These are phyloP conservation scores for Fraxinus pennsylvanica DNA, from an alignment of 257 asterid genomes.

Conservation along the genomic window DNA sequence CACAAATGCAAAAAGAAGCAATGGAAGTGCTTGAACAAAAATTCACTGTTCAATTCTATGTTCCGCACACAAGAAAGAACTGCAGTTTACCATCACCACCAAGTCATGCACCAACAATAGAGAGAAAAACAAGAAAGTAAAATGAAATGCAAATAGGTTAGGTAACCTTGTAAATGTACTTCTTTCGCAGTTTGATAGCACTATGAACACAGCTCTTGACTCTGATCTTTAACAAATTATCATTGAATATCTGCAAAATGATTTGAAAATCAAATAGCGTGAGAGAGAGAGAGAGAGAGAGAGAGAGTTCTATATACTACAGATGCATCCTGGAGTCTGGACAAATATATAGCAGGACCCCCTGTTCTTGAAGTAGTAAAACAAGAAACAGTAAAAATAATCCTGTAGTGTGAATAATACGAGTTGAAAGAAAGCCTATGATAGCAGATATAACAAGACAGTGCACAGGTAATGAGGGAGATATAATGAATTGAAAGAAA, in stretches of 20 bases:
- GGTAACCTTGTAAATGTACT: constrained; percentile 77
- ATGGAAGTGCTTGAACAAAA: background rate
- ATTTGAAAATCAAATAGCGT: constrained; percentile 14
- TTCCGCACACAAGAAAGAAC: background rate
- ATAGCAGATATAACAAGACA: constrained; percentile 4
- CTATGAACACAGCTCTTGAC: constrained; percentile 83
- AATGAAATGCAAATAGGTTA: constrained; percentile 19
- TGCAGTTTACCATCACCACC: constrained; percentile 4
- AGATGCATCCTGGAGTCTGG: constrained; percentile 2
- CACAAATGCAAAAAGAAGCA: background rate
- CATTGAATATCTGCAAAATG: constrained; percentile 80
- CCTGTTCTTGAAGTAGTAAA: constrained; percentile 20
- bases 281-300: constrained; percentile 3
- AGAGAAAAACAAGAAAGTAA: constrained; percentile 1
- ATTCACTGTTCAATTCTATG: constrained; percentile 9
- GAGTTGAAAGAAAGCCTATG: background rate
- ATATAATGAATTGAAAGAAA: constrained; percentile 14
- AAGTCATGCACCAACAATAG: background rate
- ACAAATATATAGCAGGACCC: constrained; percentile 17
- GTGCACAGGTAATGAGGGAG: constrained; percentile 3
- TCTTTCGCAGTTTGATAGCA: constrained; percentile 91
- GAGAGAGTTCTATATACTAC: constrained; percentile 12
- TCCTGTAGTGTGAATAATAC: background rate
- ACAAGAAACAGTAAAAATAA: background rate
- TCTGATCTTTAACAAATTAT: constrained; percentile 76